Percentiles rank a stretch among this genome's conserved stretches.
Evolutionary conservation across 176 grass and related monocot genomes (phyloP).

Genomic region (Tuctoria greenei): DNA sequence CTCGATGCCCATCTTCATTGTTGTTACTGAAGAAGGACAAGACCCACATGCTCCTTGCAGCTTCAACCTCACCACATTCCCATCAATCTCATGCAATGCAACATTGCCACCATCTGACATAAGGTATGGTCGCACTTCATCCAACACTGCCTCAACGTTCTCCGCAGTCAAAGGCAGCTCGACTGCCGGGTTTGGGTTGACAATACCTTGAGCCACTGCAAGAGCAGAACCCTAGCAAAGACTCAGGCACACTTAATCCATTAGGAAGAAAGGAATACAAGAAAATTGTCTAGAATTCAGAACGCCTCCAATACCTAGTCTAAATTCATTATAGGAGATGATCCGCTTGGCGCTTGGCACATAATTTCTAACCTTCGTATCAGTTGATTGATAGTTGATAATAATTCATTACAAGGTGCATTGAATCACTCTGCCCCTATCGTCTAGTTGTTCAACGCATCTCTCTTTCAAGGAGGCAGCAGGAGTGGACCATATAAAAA

Average conservation of each 20-base stretch:
- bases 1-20: constrained; percentile 95
- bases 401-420: background rate
- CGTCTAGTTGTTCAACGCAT: background rate
- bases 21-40: constrained; percentile 89
- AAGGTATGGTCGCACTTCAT: constrained; percentile 98
- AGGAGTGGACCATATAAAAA: background rate
- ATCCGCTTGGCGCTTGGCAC: background rate
- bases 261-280: background rate
- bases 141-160: constrained; percentile 86
- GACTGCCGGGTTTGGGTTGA: constrained; percentile 54
- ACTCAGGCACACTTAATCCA: background rate
- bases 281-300: constrained; percentile 22
- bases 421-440: background rate
- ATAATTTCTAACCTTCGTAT: background rate
- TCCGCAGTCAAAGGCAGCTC: constrained; percentile 80
- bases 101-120: constrained; percentile 97
- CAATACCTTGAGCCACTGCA: constrained; percentile 70
- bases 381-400: background rate
- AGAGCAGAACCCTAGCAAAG: constrained; percentile 7
- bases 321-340: background rate
- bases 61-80: constrained; percentile 80
- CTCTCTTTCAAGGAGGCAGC: background rate
- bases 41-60: constrained; percentile 96
- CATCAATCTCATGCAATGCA: constrained; percentile 84
- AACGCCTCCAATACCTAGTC: background rate